Conservation (phyloP, 164 flowering plant genomes). For the grape (Vitis vinifera) region DNA sequence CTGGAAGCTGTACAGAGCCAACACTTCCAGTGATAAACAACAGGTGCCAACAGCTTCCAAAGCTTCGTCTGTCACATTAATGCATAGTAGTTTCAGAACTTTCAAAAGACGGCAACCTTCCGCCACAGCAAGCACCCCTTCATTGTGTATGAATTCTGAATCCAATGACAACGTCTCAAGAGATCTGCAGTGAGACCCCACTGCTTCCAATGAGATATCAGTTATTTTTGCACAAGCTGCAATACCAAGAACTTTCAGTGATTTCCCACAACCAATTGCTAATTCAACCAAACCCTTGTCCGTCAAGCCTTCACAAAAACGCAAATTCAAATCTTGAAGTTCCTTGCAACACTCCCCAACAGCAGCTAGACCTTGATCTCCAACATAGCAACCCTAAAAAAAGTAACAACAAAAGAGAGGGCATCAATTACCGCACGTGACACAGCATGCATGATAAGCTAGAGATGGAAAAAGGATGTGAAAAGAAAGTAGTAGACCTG, state of each 20-base stretch:
- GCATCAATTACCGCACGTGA: background rate
- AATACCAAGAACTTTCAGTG: slow-evolving; percentile 67
- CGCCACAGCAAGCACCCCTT: slow-evolving; percentile 75
- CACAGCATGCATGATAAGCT: background rate
- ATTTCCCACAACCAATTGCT: slow-evolving; percentile 60
- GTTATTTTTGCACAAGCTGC: slow-evolving; percentile 90
- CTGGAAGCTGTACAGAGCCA: slow-evolving; percentile 81
- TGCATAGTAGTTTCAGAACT: slow-evolving; percentile 73
- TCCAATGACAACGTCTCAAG: slow-evolving; percentile 76
- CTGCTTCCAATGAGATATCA: slow-evolving; percentile 72
- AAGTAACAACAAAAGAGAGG: background rate
- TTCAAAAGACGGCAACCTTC: slow-evolving; percentile 67
- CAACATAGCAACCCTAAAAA: slow-evolving; percentile 82
- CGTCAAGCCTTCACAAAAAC: slow-evolving; percentile 87
- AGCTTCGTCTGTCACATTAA: slow-evolving; percentile 82
- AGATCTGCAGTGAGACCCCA: slow-evolving; percentile 66
- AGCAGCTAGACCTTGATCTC: slow-evolving; percentile 77
- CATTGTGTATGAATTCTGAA: slow-evolving; percentile 66
- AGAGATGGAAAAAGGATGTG: background rate
- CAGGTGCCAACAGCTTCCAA: slow-evolving; percentile 61
- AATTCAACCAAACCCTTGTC: slow-evolving; percentile 68
- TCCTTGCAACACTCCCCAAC: slow-evolving; percentile 77
- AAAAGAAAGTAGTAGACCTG: no score
- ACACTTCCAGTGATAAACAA: slow-evolving; percentile 60
- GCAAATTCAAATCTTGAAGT: slow-evolving; percentile 81